Evolutionary conservation across 257 asterid genomes (phyloP).

Genomic region (Capsicum rhomboideum): DNA sequence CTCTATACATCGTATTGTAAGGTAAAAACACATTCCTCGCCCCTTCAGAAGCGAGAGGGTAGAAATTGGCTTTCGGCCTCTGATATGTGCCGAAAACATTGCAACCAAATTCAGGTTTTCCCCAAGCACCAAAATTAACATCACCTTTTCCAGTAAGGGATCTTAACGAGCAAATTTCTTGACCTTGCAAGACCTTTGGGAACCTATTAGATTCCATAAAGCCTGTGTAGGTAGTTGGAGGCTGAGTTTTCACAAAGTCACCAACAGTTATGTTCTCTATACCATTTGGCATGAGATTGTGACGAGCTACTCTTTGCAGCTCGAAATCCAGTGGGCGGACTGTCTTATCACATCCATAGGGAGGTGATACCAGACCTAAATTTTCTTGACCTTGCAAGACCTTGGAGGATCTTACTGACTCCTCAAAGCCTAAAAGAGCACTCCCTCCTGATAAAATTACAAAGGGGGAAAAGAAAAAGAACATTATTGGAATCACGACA

Average conservation of each 20-base stretch:
- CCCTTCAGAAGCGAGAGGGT: slow-evolving; percentile 90
- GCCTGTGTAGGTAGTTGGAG: slow-evolving; percentile 63
- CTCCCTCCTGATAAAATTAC: slow-evolving; percentile 41
- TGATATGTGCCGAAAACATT: slow-evolving; percentile 30
- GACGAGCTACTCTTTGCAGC: slow-evolving; percentile 34
- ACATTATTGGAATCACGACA: neutral
- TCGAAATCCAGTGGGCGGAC: slow-evolving; percentile 63
- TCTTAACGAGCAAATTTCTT: slow-evolving; percentile 89
- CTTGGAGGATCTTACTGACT: slow-evolving; percentile 83
- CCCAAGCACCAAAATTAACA: slow-evolving; percentile 41
- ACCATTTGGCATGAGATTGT: slow-evolving; percentile 35
- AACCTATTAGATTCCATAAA: slow-evolving; percentile 85
- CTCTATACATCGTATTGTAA: slow-evolving; percentile 37
- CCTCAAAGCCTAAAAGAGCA: slow-evolving; percentile 86
- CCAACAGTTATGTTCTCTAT: slow-evolving; percentile 38
- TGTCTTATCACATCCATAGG: slow-evolving; percentile 50
- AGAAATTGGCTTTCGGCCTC: slow-evolving; percentile 42
- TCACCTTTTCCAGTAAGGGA: slow-evolving; percentile 58
- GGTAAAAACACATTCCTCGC: slow-evolving; percentile 50
- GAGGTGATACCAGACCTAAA: slow-evolving; percentile 55
- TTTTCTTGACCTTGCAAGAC: slow-evolving; percentile 99
- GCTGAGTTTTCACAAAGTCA: slow-evolving; percentile 47
- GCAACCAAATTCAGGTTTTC: slow-evolving; percentile 49
- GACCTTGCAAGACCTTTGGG: slow-evolving; percentile 99
- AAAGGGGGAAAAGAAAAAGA: neutral